These are phyloP conservation scores for Microsporum audouinii DNA, from an alignment of 2,329 filamentous ascomycete genomes.

Conservation along the genomic window DNA sequence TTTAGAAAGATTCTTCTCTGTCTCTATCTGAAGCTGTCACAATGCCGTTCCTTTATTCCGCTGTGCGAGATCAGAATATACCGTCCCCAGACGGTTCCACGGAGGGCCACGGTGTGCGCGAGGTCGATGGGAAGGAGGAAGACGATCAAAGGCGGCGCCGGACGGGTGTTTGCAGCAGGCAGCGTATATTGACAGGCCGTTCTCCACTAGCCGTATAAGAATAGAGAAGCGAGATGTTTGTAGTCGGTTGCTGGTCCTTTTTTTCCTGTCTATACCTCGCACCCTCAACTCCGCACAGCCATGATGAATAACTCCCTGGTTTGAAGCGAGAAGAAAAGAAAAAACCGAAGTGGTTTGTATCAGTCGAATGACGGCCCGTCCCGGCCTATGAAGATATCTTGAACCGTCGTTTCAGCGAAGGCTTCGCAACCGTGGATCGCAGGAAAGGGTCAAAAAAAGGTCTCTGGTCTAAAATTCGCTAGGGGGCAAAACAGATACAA, in stretches of 20 bases:
- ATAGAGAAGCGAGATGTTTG: not conserved
- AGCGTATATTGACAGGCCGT: not conserved
- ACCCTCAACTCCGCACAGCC: not conserved
- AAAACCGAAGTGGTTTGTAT: not conserved
- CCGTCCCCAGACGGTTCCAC: not conserved
- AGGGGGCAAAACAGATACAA: not conserved
- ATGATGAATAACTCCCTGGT: not conserved
- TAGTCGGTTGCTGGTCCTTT: not conserved
- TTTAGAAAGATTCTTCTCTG: not conserved
- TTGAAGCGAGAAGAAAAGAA: not conserved
- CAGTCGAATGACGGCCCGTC: not conserved
- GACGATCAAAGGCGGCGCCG: not conserved
- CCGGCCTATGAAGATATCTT: not conserved
- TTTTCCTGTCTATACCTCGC: not conserved
- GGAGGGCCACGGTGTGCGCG: not conserved
- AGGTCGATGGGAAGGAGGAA: not conserved
- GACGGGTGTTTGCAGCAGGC: not conserved
- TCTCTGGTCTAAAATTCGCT: not conserved
- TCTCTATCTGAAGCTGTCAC: not conserved
- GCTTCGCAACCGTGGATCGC: not conserved
- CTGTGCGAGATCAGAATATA: not conserved
- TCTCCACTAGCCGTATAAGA: not conserved
- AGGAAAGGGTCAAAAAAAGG: not conserved
- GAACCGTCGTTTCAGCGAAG: not conserved
- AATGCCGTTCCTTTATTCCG: not conserved